These are phyloP conservation scores for Scheffersomyces illinoinensis DNA, from an alignment of 1,139 yeast species.

Conservation along the genomic window DNA sequence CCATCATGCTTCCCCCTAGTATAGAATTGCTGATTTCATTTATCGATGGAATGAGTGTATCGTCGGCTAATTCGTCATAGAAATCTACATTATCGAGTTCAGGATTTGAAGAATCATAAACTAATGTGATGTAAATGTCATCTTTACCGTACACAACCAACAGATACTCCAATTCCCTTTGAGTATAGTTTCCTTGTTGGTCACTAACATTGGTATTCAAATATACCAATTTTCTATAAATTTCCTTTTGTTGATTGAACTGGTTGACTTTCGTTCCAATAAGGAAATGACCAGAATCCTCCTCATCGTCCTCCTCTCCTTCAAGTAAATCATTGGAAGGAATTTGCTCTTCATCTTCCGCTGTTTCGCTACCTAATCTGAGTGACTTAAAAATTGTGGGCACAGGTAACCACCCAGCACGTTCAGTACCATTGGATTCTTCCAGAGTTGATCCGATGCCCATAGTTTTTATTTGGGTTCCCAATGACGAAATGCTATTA, in stretches of 20 bases:
- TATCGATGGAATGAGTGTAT: slow-evolving; percentile 21
- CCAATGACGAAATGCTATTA: slow-evolving; percentile 28
- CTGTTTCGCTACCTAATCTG: not conserved
- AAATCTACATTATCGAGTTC: slow-evolving; percentile 24
- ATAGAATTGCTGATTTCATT: slow-evolving; percentile 23
- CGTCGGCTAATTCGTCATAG: slow-evolving; percentile 20
- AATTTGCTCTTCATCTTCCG: not conserved
- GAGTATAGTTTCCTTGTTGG: slow-evolving; percentile 2
- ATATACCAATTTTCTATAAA: slow-evolving; percentile 30
- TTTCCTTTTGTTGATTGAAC: slow-evolving; percentile 7
- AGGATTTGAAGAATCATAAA: slow-evolving; percentile 30
- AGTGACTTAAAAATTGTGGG: slow-evolving; percentile 22
- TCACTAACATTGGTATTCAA: slow-evolving; percentile 16
- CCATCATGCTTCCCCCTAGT: slow-evolving; percentile 19
- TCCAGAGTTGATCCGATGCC: slow-evolving; percentile 5
- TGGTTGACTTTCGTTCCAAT: slow-evolving; percentile 24
- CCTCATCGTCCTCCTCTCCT: slow-evolving; percentile 17
- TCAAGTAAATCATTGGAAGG: slow-evolving; percentile 1
- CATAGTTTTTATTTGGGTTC: slow-evolving; percentile 5
- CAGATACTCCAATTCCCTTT: slow-evolving; percentile 28
- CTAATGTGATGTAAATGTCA: slow-evolving; percentile 25
- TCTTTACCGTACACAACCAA: slow-evolving; percentile 30
- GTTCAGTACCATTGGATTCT: slow-evolving; percentile 2
- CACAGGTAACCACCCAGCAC: slow-evolving; percentile 25
- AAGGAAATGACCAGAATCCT: slow-evolving; percentile 24